Conservation (phyloP, 306 rosid genomes). For the Parietaria judaica region DNA sequence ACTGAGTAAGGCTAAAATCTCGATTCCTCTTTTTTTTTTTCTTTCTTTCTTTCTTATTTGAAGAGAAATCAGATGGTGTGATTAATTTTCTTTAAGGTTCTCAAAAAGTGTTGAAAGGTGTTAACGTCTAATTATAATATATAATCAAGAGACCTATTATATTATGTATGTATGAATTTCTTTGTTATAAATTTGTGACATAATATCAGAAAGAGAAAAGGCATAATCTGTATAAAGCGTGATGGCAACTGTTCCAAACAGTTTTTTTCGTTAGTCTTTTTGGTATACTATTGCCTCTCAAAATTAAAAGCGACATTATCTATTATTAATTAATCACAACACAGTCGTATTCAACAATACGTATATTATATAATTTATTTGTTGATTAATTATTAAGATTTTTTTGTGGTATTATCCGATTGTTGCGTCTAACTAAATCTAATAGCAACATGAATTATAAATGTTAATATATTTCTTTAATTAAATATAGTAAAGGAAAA, state of each 20-base stretch:
- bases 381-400: neutral
- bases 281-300: neutral
- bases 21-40: no score
- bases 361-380: neutral
- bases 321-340: neutral
- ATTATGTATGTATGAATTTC: no score
- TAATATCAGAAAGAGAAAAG: neutral
- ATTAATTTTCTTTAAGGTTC: no score
- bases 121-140: no score
- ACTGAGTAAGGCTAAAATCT: no score
- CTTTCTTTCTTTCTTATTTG: no score
- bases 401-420: neutral
- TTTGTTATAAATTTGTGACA: no score
- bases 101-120: no score
- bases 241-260: neutral
- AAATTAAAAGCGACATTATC: neutral
- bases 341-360: neutral
- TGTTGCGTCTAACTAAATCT: neutral
- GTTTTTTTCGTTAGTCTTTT: slow-evolving; percentile 2
- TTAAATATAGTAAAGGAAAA: neutral
- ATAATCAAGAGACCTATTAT: no score
- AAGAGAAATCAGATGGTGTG: no score
- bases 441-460: neutral
- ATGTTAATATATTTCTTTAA: neutral
- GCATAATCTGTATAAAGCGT: neutral